These are phyloP conservation scores for Barnettozyma populi DNA, from an alignment of 805 yeast genomes.

Conservation along the genomic window DNA sequence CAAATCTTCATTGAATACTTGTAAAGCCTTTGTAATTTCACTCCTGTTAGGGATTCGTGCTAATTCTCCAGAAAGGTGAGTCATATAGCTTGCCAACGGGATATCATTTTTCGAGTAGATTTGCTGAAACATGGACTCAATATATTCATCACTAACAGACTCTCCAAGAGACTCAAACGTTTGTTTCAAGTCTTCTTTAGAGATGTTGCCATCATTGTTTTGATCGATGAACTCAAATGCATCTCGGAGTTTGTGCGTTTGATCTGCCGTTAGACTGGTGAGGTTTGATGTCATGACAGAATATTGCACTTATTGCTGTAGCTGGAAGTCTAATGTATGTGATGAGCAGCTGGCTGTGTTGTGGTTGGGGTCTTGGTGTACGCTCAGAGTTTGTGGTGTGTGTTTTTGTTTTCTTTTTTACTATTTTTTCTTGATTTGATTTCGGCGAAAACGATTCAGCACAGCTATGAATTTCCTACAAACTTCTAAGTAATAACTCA, in stretches of 20 bases:
- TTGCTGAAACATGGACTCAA: constrained; percentile 39
- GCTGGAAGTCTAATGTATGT: too few relatives aligned
- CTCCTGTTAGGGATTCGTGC: constrained; percentile 44
- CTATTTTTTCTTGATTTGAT: neutral
- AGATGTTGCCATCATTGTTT: constrained; percentile 67
- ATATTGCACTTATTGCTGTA: neutral
- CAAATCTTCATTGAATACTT: constrained; percentile 41
- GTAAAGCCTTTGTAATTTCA: constrained; percentile 55
- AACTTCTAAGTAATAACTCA: neutral
- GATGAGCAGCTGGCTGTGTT: too few relatives aligned
- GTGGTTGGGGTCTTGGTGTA: too few relatives aligned
- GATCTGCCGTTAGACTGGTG: constrained; percentile 49
- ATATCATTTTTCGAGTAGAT: constrained; percentile 31
- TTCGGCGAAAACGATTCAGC: neutral
- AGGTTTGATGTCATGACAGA: constrained; percentile 9
- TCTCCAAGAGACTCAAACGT: constrained; percentile 51
- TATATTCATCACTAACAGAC: constrained; percentile 34
- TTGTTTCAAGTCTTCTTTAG: constrained; percentile 48
- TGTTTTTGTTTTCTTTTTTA: too few relatives aligned
- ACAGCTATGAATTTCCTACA: too few relatives aligned
- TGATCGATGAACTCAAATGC: constrained; percentile 79
- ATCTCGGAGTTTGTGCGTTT: constrained; percentile 61
- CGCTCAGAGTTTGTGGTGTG: too few relatives aligned
- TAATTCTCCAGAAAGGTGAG: constrained; percentile 53
- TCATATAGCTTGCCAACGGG: constrained; percentile 57